A percentile compares a stretch with the other conserved stretches of the same genome.
phyloP scores from a whole-genome alignment of 2,329 filamentous ascomycete genomes.

The Furcasterigmium sp. region DNA sequence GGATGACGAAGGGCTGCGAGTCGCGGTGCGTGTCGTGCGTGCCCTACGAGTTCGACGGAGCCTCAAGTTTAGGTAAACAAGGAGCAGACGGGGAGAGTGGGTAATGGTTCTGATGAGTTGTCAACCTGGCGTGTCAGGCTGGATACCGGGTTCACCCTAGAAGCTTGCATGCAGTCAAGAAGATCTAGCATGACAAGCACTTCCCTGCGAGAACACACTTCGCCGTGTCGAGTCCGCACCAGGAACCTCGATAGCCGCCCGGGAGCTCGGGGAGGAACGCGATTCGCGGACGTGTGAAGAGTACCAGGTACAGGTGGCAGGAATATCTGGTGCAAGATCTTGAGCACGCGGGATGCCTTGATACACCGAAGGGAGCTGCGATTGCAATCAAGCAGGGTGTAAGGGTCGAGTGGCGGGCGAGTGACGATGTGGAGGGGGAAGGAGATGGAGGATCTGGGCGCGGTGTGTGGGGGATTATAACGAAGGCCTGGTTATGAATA shows the following conservation, averaged over 20 bases:
- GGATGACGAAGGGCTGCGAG: constrained; percentile 11
- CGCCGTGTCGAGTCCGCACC: constrained; percentile 33
- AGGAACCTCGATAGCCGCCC: constrained; percentile 27
- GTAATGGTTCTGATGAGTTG: constrained; percentile 24
- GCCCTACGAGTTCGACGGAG: constrained; percentile 12
- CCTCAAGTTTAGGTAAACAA: constrained; percentile 14
- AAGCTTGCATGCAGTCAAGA: constrained; percentile 25
- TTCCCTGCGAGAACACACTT: constrained; percentile 29
- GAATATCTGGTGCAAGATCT: too few species aligned
- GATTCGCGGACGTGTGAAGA: too few species aligned
- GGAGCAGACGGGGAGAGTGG: constrained; percentile 18
- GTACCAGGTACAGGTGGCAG: too few species aligned
- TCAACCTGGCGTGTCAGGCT: constrained; percentile 27
- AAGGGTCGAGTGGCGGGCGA: neutral
- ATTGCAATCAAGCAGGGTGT: neutral
- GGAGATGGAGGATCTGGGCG: neutral
- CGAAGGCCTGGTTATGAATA: neutral
- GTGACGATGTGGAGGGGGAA: neutral
- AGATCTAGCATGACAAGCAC: constrained; percentile 32
- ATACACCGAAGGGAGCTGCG: too few species aligned
- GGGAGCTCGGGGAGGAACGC: constrained; percentile 10
- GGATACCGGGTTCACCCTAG: constrained; percentile 36
- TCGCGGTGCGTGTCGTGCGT: constrained; percentile 10
- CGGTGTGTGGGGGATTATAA: constrained; percentile 1
- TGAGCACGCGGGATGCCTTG: too few species aligned